A percentile compares a stretch with the other conserved stretches of the same genome.
Evolutionary conservation across 129 eudicot species (phyloP).

Genomic region (Gnaphalium uliginosum): DNA sequence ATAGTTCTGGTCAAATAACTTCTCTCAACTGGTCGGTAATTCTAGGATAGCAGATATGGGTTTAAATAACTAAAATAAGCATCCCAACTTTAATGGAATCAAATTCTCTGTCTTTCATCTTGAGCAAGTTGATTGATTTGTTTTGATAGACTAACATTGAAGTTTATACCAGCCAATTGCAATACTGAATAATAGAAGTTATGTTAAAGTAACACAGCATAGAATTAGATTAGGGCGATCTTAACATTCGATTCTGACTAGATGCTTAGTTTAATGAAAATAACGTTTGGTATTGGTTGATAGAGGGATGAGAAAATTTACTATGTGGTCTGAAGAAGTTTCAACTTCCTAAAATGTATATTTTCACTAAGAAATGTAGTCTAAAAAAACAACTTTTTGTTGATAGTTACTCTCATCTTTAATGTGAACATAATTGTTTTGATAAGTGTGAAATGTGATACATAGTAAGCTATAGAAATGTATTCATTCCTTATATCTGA

Average conservation of each 20-base stretch:
- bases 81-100: not conserved
- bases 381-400: not conserved
- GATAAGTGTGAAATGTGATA: not conserved
- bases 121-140: conserved; percentile 3
- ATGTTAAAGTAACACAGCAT: not conserved
- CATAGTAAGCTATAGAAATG: not conserved
- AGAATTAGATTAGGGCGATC: not conserved
- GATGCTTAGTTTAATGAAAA: not conserved
- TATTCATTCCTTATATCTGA: not conserved
- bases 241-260: not conserved
- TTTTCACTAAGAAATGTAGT: not conserved
- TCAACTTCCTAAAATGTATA: not conserved
- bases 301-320: conserved; percentile 11
- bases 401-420: conserved; percentile 4
- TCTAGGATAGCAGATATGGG: not conserved
- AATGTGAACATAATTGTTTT: not conserved
- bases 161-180: not conserved
- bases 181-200: not conserved
- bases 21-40: not conserved
- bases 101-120: conserved; percentile 6
- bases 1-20: not conserved
- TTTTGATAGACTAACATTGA: not conserved
- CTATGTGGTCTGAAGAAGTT: not conserved
- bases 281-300: not conserved
- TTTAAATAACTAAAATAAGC: not conserved